phyloP scores from a whole-genome alignment of 257 asterid species.

The Solanum medicagineum region DNA sequence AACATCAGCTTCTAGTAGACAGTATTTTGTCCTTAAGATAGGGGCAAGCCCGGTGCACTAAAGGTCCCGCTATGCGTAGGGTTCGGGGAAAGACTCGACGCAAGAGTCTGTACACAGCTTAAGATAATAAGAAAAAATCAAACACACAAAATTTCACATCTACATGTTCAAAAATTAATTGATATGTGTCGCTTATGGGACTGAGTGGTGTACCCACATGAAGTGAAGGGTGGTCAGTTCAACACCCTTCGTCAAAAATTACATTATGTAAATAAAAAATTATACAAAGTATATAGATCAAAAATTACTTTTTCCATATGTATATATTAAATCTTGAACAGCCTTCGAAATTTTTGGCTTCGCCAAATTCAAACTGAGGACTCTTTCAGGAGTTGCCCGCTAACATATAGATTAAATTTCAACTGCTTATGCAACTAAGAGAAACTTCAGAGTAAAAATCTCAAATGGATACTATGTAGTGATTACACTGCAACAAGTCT shows the following conservation, averaged over 20 bases:
- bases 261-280: too few relatives aligned
- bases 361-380: not conserved
- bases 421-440: not conserved
- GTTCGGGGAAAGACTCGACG: too few relatives aligned
- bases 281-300: too few relatives aligned
- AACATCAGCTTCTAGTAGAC: not conserved
- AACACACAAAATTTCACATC: not conserved
- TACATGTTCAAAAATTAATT: not conserved
- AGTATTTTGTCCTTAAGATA: not conserved
- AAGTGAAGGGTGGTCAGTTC: too few relatives aligned
- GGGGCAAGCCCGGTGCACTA: too few relatives aligned
- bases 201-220: too few relatives aligned
- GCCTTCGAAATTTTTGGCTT: too few relatives aligned
- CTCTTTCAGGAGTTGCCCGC: not conserved
- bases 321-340: too few relatives aligned
- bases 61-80: too few relatives aligned
- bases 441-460: not conserved
- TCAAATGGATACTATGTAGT: not conserved
- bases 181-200: not conserved
- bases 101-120: not conserved
- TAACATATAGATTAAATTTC: not conserved
- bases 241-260: too few relatives aligned
- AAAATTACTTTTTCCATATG: too few relatives aligned
- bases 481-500: not conserved
- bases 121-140: too few relatives aligned